phyloP scores from a whole-genome alignment of 331 rosid genomes.

The Telfairia occidentalis region DNA sequence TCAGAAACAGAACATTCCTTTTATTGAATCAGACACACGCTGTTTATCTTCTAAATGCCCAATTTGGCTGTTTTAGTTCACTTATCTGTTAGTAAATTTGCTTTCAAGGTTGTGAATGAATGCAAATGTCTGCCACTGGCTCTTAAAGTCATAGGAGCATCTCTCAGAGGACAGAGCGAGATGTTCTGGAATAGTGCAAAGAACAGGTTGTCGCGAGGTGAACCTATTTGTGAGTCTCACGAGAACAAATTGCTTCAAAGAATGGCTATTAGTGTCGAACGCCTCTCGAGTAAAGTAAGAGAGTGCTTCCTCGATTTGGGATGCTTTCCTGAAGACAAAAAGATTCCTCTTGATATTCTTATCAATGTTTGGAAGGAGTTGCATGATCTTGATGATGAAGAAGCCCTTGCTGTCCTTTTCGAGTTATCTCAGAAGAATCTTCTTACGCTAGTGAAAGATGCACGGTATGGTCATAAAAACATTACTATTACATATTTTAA shows the following conservation, averaged over 20 bases:
- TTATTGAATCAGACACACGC: background rate
- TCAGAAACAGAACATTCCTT: conserved; percentile 1
- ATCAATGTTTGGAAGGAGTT: conserved; percentile 77
- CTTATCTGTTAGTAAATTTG: background rate
- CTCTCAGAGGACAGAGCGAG: conserved; percentile 57
- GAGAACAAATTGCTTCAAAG: conserved; percentile 47
- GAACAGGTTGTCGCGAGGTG: conserved; percentile 57
- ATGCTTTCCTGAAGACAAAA: conserved; percentile 72
- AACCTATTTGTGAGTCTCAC: conserved; percentile 59
- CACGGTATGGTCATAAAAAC: conserved; percentile 37
- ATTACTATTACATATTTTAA: background rate
- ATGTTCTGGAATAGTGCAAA: conserved; percentile 64
- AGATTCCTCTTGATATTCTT: conserved; percentile 67
- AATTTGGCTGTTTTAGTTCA: background rate
- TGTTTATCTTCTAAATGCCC: background rate
- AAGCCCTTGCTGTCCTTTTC: conserved; percentile 58
- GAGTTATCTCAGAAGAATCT: conserved; percentile 82
- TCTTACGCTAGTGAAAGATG: conserved; percentile 60
- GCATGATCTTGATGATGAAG: conserved; percentile 47
- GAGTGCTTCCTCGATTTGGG: conserved; percentile 82
- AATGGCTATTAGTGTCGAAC: conserved; percentile 59
- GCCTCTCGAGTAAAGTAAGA: conserved; percentile 36
- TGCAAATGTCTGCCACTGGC: conserved; percentile 88
- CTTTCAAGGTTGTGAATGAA: conserved; percentile 62
- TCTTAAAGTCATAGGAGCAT: conserved; percentile 94